Evolutionary conservation across 768 basidiomycete species (phyloP).

Genomic region (Psilocybe sp.): DNA sequence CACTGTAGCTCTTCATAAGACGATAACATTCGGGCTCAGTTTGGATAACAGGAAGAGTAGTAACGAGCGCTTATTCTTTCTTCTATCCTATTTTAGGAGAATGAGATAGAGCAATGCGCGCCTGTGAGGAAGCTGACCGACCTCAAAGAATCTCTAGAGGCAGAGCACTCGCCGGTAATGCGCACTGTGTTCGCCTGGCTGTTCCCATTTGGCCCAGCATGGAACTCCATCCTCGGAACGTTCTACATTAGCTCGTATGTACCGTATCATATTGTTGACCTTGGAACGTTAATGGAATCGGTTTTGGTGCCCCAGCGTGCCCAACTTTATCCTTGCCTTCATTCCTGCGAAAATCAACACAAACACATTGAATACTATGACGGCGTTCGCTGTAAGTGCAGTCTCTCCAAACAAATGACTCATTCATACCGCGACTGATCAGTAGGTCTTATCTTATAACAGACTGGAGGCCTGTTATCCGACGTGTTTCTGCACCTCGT

Average conservation of each 20-base stretch:
- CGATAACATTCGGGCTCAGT: not conserved
- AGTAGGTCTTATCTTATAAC: constrained; percentile 6
- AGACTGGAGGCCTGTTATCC: constrained; percentile 89
- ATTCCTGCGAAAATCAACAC: constrained; percentile 86
- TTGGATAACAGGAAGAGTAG: not conserved
- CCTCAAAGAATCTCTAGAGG: constrained; percentile 62
- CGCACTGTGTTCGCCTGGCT: constrained; percentile 75
- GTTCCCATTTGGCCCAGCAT: constrained; percentile 89
- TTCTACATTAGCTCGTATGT: constrained; percentile 96
- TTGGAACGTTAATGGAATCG: constrained; percentile 6
- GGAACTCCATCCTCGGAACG: constrained; percentile 87
- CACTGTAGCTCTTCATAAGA: not conserved
- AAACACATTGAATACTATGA: constrained; percentile 90
- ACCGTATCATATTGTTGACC: constrained; percentile 7
- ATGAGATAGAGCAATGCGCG: constrained; percentile 37
- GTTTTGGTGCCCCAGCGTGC: constrained; percentile 51
- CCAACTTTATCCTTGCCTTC: constrained; percentile 93
- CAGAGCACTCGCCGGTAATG: constrained; percentile 69
- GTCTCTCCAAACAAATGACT: constrained; percentile 3
- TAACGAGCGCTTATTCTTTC: not conserved
- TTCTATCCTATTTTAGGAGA: constrained; percentile 26
- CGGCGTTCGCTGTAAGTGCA: constrained; percentile 78
- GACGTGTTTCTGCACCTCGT: constrained; percentile 92
- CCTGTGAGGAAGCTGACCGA: constrained; percentile 46
- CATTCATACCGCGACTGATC: constrained; percentile 12